A percentile compares a stretch with the other conserved stretches of the same genome.
phyloP scores from a whole-genome alignment of 352 stramenopile species.

The Phytophthora citrophthora region DNA sequence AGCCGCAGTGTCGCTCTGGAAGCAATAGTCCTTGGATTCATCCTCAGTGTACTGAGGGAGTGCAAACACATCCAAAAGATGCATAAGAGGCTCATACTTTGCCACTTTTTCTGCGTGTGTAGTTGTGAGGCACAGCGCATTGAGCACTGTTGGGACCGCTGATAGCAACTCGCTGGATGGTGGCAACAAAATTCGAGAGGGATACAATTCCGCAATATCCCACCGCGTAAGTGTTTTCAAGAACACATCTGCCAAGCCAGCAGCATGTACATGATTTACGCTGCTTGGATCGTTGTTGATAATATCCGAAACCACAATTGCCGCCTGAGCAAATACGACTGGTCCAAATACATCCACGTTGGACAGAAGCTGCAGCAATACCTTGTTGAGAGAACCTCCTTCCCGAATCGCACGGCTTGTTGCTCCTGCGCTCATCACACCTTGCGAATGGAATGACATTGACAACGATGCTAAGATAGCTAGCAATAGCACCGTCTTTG shows the following conservation, averaged over 20 bases:
- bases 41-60: constrained; percentile 88
- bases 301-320: constrained; percentile 95
- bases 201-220: constrained; percentile 66
- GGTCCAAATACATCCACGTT: constrained; percentile 93
- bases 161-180: constrained; percentile 95
- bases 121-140: constrained; percentile 93
- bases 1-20: constrained; percentile 93
- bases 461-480: constrained; percentile 81
- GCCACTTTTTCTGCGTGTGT: constrained; percentile 90
- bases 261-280: constrained; percentile 94
- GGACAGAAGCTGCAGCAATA: constrained; percentile 90
- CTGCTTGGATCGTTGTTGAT: constrained; percentile 97
- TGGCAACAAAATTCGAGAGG: constrained; percentile 62
- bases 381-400: constrained; percentile 85
- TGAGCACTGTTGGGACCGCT: constrained; percentile 94
- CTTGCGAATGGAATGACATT: constrained; percentile 87
- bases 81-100: constrained; percentile 90
- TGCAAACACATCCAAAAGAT: constrained; percentile 93
- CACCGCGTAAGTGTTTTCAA: constrained; percentile 91
- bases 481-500: constrained; percentile 71
- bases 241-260: constrained; percentile 93
- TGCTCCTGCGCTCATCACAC: constrained; percentile 86
- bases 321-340: constrained; percentile 91
- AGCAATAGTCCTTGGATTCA: constrained; percentile 80
- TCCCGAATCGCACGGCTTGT: constrained; percentile 90